These are phyloP conservation scores for Juglanconis sp. DNA, from an alignment of 2,329 filamentous ascomycete species.

Conservation along the genomic window DNA sequence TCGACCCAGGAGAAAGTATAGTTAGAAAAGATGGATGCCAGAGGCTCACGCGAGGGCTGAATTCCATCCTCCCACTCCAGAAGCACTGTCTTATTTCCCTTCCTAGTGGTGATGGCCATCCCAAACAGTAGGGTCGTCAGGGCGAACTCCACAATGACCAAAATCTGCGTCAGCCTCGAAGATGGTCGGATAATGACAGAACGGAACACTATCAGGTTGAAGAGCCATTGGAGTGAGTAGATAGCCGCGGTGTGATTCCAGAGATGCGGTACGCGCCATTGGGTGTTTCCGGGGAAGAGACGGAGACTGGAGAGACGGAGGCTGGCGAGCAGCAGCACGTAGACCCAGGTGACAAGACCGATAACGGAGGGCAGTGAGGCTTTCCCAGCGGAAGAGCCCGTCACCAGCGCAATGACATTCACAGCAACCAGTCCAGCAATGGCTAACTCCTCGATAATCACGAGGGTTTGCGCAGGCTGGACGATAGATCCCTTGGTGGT, in stretches of 20 bases:
- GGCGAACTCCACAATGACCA: constrained; percentile 71
- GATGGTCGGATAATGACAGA: constrained; percentile 77
- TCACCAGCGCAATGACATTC: constrained; percentile 62
- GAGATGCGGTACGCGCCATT: constrained; percentile 66
- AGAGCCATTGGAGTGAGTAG: constrained; percentile 80
- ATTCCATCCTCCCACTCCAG: constrained; percentile 87
- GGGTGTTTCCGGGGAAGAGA: constrained; percentile 62
- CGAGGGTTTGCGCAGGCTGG: constrained; percentile 66
- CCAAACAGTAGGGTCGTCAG: constrained; percentile 71
- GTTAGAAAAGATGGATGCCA: constrained; percentile 84
- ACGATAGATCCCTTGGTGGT: constrained; percentile 63
- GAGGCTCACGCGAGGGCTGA: constrained; percentile 80
- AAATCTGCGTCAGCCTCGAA: constrained; percentile 57
- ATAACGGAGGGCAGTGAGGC: constrained; percentile 60
- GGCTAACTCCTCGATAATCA: constrained; percentile 72
- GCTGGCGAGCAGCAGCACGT: constrained; percentile 70
- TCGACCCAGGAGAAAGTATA: constrained; percentile 91
- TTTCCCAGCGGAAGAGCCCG: constrained; percentile 55
- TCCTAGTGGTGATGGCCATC: constrained; percentile 77
- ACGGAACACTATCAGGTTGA: constrained; percentile 73
- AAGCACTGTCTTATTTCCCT: constrained; percentile 85
- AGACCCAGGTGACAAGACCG: constrained; percentile 74
- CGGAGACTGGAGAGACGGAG: constrained; percentile 61
- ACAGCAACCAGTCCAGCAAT: constrained; percentile 69
- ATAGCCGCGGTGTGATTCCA: constrained; percentile 93